A percentile compares a stretch with the other conserved stretches of the same genome.
Conservation (phyloP, 495 filamentous ascomycete genomes). For the Rhypophila decipiens region DNA sequence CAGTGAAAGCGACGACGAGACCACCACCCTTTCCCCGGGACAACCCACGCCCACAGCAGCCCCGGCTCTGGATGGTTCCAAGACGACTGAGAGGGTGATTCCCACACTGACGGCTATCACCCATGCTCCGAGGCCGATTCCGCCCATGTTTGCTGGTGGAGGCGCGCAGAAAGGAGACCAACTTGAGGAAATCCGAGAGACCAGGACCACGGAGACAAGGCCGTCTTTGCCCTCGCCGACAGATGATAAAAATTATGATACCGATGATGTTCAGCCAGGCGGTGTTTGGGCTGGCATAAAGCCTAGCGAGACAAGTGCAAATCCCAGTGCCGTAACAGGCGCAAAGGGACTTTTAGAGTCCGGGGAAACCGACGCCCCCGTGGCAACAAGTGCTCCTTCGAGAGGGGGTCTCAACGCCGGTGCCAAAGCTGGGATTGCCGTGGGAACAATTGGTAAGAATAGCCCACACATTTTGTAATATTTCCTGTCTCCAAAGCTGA, state of each 20-base stretch:
- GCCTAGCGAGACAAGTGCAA: too few relatives aligned
- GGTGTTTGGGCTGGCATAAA: too few relatives aligned
- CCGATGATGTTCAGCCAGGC: too few relatives aligned
- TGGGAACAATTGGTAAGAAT: slow-evolving; percentile 11
- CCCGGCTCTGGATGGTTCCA: not conserved
- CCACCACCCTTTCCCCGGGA: too few relatives aligned
- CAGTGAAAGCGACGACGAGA: too few relatives aligned
- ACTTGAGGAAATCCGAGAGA: not conserved
- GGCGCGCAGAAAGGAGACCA: not conserved
- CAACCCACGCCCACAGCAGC: not conserved
- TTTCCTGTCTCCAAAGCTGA: slow-evolving; percentile 1
- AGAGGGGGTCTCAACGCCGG: not conserved
- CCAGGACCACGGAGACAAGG: too few relatives aligned
- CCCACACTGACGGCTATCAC: not conserved
- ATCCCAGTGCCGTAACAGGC: too few relatives aligned
- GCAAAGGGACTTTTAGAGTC: too few relatives aligned
- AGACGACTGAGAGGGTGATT: not conserved
- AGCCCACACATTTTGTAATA: not conserved
- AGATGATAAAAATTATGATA: too few relatives aligned
- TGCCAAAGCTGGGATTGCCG: slow-evolving; percentile 15
- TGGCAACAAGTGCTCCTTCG: too few relatives aligned
- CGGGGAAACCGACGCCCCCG: too few relatives aligned
- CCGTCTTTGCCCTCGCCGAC: too few relatives aligned
- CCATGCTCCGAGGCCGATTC: not conserved
- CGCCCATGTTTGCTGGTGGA: not conserved